A percentile compares a stretch with the other conserved stretches of the same genome.
phyloP scores from a whole-genome alignment of 169 alveolate species.

The Babesia gibsoni region DNA sequence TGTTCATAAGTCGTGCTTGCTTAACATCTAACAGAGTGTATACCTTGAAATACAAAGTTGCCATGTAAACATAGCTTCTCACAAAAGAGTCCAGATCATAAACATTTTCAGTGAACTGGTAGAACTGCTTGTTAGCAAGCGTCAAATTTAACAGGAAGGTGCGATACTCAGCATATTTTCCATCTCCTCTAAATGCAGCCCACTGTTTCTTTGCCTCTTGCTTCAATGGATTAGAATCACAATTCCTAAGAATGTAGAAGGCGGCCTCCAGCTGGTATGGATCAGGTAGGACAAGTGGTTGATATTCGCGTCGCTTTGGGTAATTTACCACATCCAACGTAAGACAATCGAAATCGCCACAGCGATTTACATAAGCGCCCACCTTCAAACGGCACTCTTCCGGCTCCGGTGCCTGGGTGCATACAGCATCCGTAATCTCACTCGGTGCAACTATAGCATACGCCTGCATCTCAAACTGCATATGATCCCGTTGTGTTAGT shows the following conservation, averaged over 20 bases:
- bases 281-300: slow-evolving; percentile 31
- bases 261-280: slow-evolving; percentile 51
- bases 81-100: slow-evolving; percentile 24
- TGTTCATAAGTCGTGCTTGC: no score
- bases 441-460: not conserved
- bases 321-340: slow-evolving; percentile 11
- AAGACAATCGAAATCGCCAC: slow-evolving; percentile 35
- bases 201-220: no score
- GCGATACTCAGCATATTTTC: slow-evolving; percentile 8
- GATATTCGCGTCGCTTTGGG: not conserved
- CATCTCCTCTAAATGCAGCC: slow-evolving; percentile 7
- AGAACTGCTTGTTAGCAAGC: not conserved
- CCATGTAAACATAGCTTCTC: slow-evolving; percentile 25
- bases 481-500: not conserved
- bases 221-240: slow-evolving; percentile 34
- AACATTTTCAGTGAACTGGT: not conserved
- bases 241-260: slow-evolving; percentile 25
- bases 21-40: slow-evolving; percentile 11
- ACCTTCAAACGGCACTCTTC: slow-evolving; percentile 16
- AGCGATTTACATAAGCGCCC: slow-evolving; percentile 26
- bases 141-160: slow-evolving; percentile 4
- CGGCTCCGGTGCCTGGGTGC: no score
- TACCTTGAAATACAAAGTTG: slow-evolving; percentile 32
- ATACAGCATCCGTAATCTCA: not conserved
- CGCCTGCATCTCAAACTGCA: not conserved